phyloP scores from a whole-genome alignment of 2,329 filamentous ascomycete species.

The Peltaster fructicola region DNA sequence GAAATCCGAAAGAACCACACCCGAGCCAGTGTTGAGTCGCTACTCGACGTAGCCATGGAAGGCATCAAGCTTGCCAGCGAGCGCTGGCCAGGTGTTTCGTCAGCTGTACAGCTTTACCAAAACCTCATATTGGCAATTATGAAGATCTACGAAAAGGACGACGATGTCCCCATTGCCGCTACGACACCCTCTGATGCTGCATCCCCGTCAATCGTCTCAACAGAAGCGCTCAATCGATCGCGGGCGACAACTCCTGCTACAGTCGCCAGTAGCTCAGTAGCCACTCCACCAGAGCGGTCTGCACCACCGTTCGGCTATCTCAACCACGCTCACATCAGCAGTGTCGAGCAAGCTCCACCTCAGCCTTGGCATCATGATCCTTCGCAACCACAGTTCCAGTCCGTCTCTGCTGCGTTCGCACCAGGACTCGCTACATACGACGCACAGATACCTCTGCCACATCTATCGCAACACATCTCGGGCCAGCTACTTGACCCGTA shows the following conservation, averaged over 20 bases:
- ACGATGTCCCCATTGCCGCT: slow-evolving; percentile 31
- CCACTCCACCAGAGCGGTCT: slow-evolving; percentile 16
- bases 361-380: too few species aligned
- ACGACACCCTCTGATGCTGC: slow-evolving; percentile 28
- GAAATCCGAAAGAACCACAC: slow-evolving; percentile 59
- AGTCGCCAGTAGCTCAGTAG: slow-evolving; percentile 15
- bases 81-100: slow-evolving; percentile 78
- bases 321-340: slow-evolving; percentile 14
- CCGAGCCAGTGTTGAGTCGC: slow-evolving; percentile 56
- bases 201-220: slow-evolving; percentile 22
- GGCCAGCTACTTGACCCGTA: neutral
- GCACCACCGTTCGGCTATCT: slow-evolving; percentile 14
- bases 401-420: too few species aligned
- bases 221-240: slow-evolving; percentile 26
- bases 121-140: slow-evolving; percentile 73
- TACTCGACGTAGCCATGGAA: slow-evolving; percentile 58
- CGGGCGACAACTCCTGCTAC: slow-evolving; percentile 27
- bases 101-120: slow-evolving; percentile 70
- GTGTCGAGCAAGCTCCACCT: slow-evolving; percentile 14
- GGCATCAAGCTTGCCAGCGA: slow-evolving; percentile 66
- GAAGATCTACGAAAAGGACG: slow-evolving; percentile 60
- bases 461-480: neutral
- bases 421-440: too few species aligned
- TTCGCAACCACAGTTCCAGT: too few species aligned
- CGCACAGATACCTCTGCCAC: too few species aligned